Evolutionary conservation across 2,329 filamentous ascomycete species (phyloP).

Genomic region (Fusarium xyrophilum): DNA sequence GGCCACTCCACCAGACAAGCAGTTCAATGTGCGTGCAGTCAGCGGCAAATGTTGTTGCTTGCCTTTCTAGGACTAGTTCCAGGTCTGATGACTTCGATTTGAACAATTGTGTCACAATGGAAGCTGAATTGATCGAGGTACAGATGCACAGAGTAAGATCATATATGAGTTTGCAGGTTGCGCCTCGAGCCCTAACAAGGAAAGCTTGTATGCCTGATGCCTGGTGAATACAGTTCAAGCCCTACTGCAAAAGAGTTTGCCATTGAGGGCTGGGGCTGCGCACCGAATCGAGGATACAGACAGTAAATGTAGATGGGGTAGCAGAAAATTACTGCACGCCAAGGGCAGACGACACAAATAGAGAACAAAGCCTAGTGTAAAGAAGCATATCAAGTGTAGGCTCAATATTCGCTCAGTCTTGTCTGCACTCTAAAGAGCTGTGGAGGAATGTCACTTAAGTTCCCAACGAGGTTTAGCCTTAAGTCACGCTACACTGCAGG

Average conservation of each 20-base stretch:
- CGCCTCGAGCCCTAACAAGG: neutral
- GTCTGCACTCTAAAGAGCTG: conserved; percentile 1
- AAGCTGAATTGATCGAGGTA: conserved; percentile 2
- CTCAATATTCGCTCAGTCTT: conserved; percentile 18
- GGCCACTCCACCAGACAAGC: neutral
- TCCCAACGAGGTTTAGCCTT: conserved; percentile 25
- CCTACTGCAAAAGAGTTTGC: neutral
- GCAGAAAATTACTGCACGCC: conserved; percentile 7
- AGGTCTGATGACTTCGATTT: neutral
- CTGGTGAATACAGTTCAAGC: neutral
- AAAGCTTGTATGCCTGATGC: neutral
- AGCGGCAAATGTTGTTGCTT: conserved; percentile 33
- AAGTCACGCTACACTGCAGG: conserved; percentile 37
- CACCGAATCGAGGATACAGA: neutral
- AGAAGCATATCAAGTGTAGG: neutral
- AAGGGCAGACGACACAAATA: conserved; percentile 10
- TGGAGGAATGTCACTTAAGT: conserved; percentile 31
- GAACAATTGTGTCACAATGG: conserved; percentile 2
- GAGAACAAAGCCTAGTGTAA: conserved; percentile 2
- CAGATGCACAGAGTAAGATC: neutral
- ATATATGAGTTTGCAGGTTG: neutral
- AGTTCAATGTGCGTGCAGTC: conserved; percentile 1
- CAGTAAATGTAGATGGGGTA: neutral
- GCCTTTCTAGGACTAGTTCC: conserved; percentile 24
- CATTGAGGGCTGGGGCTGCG: neutral